Base-by-base conservation (phyloP, 2,329 filamentous ascomycete genomes). In the Anthostomella pinea region DNA sequence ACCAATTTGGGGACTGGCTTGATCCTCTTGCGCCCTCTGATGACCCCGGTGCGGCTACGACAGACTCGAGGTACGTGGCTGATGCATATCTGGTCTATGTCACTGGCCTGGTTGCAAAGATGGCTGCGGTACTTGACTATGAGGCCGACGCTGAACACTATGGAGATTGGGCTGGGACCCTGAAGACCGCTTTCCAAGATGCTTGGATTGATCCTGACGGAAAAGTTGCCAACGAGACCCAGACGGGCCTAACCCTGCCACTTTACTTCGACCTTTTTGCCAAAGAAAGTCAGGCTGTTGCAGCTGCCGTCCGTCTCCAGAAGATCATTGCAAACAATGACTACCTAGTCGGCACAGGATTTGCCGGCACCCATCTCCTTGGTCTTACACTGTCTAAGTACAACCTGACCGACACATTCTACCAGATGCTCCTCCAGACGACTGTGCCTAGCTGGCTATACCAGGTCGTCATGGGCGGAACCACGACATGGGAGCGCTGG, bases 401-500 rank as follows among this genome's bases (percentile, higher is more conserved):
- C 8, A 56, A 49, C 6, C 45, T 57, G 0, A 53, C 57, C 0
- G 47, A 62, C 0, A 51, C 60, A 9, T 62, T 65, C 35, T 76
- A 75, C 46, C 57, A 58, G 11, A 74, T 75, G 68, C 58, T 76
- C 1, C 54, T 69, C 5, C 63, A 73, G 46, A 67, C 60, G 5
- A 49, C 60, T 3, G 61, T 64, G 1, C 70, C 69, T 0, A 68
- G 64, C 0, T 75, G 70, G 70, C 49, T 75, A 1, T 73, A 72
- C 33, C 68, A 67, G 9, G 63, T 75, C 5, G 61, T 58, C 0
- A 65, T 67, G 62, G 58, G 59, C 8, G 70, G 61, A 0, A 74
- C 70, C 0, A 74, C 70, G 0, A 69, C 65, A 0, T 75, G 70
- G 70, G 70, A 75, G 43, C 61, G 72, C 2, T 74, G 71, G 71